Conservation (phyloP, 306 rosid genomes). For the Malus fusca region DNA sequence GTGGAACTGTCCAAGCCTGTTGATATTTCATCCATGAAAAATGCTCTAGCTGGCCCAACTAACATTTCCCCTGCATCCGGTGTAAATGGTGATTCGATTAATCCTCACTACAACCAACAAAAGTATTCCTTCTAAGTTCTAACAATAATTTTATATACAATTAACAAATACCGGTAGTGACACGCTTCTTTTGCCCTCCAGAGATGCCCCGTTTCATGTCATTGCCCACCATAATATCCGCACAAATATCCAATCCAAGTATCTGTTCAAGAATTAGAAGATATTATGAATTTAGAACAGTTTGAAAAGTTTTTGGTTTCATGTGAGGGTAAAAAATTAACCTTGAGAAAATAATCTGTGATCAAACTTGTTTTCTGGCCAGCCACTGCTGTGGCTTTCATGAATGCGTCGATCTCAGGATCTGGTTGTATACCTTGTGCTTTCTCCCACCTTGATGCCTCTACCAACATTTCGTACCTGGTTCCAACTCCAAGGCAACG, state of each 20-base stretch:
- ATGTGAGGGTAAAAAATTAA: slow-evolving; percentile 2
- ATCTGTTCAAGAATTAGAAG: slow-evolving; percentile 39
- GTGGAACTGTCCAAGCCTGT: slow-evolving; percentile 79
- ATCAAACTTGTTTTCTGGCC: slow-evolving; percentile 63
- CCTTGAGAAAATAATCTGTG: slow-evolving; percentile 81
- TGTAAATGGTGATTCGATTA: background rate
- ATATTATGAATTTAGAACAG: slow-evolving; percentile 4
- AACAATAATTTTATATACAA: background rate
- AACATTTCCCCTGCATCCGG: slow-evolving; percentile 60
- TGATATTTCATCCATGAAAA: slow-evolving; percentile 76
- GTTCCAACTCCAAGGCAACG: slow-evolving; percentile 69
- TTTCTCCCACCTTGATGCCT: slow-evolving; percentile 47
- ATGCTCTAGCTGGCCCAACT: slow-evolving; percentile 71
- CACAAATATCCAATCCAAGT: slow-evolving; percentile 71
- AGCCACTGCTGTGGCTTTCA: slow-evolving; percentile 67
- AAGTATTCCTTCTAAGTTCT: too few relatives aligned
- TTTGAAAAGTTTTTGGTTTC: background rate
- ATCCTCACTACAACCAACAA: background rate
- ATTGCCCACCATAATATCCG: slow-evolving; percentile 64
- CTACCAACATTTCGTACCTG: slow-evolving; percentile 43
- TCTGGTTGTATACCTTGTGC: slow-evolving; percentile 53
- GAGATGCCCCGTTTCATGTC: slow-evolving; percentile 79
- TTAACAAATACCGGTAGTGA: slow-evolving; percentile 48
- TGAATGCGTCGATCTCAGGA: slow-evolving; percentile 78
- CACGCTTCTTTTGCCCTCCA: slow-evolving; percentile 72